Conservation (phyloP, 169 alveolate genomes). For the Plasmodium coatneyi region DNA sequence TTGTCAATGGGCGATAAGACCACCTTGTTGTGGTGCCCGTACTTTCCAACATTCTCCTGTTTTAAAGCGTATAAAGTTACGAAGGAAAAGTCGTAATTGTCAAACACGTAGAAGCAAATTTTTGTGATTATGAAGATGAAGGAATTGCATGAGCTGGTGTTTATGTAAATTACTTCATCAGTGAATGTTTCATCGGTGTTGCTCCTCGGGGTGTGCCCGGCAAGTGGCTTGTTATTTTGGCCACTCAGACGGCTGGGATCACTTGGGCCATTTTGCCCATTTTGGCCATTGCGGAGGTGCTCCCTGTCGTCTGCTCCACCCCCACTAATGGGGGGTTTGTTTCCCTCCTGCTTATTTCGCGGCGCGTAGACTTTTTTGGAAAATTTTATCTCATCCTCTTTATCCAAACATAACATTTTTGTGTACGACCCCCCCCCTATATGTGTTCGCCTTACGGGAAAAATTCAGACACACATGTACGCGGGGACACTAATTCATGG, state of each 20-base stretch:
- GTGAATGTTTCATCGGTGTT: neutral
- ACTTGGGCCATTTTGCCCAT: neutral
- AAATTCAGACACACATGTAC: constrained; percentile 1
- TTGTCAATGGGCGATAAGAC: constrained; percentile 56
- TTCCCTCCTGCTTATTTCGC: constrained; percentile 12
- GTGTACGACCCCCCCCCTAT: neutral
- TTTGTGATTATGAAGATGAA: constrained; percentile 60
- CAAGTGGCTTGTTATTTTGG: neutral
- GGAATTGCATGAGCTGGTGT: constrained; percentile 58
- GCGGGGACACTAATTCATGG: neutral
- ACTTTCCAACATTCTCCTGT: constrained; percentile 9
- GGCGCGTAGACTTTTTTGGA: constrained; percentile 16
- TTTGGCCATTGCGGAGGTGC: neutral
- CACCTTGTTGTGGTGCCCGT: constrained; percentile 50
- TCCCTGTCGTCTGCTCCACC: neutral
- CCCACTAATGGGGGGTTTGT: neutral
- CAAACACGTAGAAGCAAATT: constrained; percentile 61
- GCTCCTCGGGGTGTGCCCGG: neutral
- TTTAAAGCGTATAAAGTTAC: constrained; percentile 42
- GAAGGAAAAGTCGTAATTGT: constrained; percentile 65
- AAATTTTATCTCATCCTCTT: constrained; percentile 74
- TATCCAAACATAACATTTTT: constrained; percentile 74
- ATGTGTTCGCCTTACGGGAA: neutral
- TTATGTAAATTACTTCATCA: constrained; percentile 65
- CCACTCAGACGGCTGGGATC: neutral